Base-by-base conservation (phyloP, 768 basidiomycete genomes). In the Tylopilus plumbeoviolaceoides region DNA sequence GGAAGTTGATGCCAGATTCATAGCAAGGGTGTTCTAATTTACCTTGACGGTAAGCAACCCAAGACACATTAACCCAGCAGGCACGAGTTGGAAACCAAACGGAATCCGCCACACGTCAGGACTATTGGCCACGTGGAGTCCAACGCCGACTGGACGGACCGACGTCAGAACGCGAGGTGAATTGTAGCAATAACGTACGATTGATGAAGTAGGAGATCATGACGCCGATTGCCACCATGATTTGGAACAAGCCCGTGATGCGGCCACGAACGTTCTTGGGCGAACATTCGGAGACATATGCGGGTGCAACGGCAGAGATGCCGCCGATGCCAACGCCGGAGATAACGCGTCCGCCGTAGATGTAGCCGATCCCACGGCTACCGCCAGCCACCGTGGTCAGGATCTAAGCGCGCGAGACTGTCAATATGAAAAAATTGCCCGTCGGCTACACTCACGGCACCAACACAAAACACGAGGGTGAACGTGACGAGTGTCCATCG, bases 161-260 rank as follows among this genome's bases (percentile, higher is more conserved):
- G 11, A 36, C 2, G 42, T 44, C 7, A 57, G 31, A 41, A 11
- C 1, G 17, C 35, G 35, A 36, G 3, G 35, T 11, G 35, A 15
- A 7, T 7, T 4, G 6, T 7, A n/a, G 14, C 35, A 17, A 5
- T 1, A 15, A 36, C 55, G 56, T 10, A 89, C 87, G 79, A 61
- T 91, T 89, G 59, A 89, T 76, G 66, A 88, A 90, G 68, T 90
- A 91, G 0, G 85, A 88, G 53, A 93, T 74, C 83, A 91, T 91
- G 55, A 90, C 90, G 48, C 91, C 91, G 46, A 82, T 74, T 21
- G 89, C 87, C 35, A 80, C 90, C 81, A 90, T 85, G 67, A 94
- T 82, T 67, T 93, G 91, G 78, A 92, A 92, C 30, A 89, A 63
- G 41, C 91, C 90, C 0, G 89, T 91, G 58, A 93, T 89, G 45